Base-by-base conservation (phyloP, 495 filamentous ascomycete genomes). In the Penicillium goetzii region DNA sequence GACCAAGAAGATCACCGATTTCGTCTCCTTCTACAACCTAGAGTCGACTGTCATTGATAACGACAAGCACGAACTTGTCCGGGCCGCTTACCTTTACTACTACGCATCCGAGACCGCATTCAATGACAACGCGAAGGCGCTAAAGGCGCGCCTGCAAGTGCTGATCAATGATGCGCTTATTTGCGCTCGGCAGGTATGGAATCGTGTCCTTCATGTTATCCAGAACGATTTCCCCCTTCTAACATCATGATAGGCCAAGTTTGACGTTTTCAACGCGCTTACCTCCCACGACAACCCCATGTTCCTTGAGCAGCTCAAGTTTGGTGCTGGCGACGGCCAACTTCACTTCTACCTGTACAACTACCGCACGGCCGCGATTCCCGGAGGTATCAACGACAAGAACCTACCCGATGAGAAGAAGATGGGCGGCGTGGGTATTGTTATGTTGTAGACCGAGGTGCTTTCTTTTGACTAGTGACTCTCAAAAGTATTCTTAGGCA, bases 261-360 rank as follows among this genome's bases (percentile, higher is more conserved):
- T 97, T 73, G 95, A 99, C 74, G 95, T 99, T 43, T 96, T 97
- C 82, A 99, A 99, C 66, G 94, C 92, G 0, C 84, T 99, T 21
- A 97, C 95, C 0, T 81, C 96, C 33, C 85, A 96, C 68, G 95
- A 99, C 72, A 99, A 98, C 77, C 87, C 88, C 6, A 82, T 98
- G 19, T 99, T 99, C 84, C 83, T 99, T 12, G 87, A 92, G 67
- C 81, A 96, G 56, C 90, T 97, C 68, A 97, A 94, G 74, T 99
- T 97, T 63, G 94, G 93, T 26, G 85, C 89, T 8, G 95, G 95
- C 17, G 95, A 99, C 71, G 95, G 95, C 51, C 91, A 93, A 72
- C 80, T 99, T 60, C 92, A 98, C 72, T 99, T 89, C 76, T 99
- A 99, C 72, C 82, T 99, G 15, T 99, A 94, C 82, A 99, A 98